Evolutionary conservation across 1,139 yeast genomes (phyloP).

Genomic region (Protomyces inundatus): DNA sequence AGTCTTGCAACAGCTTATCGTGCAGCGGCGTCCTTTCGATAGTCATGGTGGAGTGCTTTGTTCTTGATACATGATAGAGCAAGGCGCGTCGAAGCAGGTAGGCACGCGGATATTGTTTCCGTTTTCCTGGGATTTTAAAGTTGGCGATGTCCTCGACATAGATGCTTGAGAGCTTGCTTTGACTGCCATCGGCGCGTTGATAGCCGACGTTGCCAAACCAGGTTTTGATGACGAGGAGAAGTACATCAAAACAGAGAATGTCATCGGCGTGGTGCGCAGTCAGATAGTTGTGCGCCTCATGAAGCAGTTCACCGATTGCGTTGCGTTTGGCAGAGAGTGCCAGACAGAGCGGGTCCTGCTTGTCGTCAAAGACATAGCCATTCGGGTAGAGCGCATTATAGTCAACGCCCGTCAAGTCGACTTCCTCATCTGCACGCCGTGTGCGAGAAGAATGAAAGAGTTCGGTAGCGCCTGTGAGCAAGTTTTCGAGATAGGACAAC

Average conservation of each 20-base stretch:
- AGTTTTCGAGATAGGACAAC: slow-evolving; percentile 20
- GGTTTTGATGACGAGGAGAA: slow-evolving; percentile 62
- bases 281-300: slow-evolving; percentile 52
- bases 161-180: slow-evolving; percentile 47
- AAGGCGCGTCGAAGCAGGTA: slow-evolving; percentile 73
- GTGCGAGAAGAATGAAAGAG: slow-evolving; percentile 28
- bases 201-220: slow-evolving; percentile 84
- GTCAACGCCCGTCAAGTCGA: slow-evolving; percentile 5
- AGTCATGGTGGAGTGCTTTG: slow-evolving; percentile 68
- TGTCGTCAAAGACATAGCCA: slow-evolving; percentile 52
- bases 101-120: slow-evolving; percentile 72
- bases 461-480: slow-evolving; percentile 31
- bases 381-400: slow-evolving; percentile 38
- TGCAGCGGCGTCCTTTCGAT: slow-evolving; percentile 69
- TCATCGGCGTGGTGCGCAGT: slow-evolving; percentile 55
- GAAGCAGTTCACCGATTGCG: slow-evolving; percentile 62
- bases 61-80: slow-evolving; percentile 69
- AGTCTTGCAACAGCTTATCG: slow-evolving; percentile 57
- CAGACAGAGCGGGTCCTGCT: slow-evolving; percentile 52
- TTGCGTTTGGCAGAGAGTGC: slow-evolving; percentile 60
- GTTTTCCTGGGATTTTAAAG: slow-evolving; percentile 48
- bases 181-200: slow-evolving; percentile 59
- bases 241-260: slow-evolving; percentile 60
- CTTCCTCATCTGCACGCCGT: slow-evolving; percentile 15
- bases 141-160: slow-evolving; percentile 47